phyloP scores from a whole-genome alignment of 2,329 filamentous ascomycete species.

The Achaetomium macrosporum region DNA sequence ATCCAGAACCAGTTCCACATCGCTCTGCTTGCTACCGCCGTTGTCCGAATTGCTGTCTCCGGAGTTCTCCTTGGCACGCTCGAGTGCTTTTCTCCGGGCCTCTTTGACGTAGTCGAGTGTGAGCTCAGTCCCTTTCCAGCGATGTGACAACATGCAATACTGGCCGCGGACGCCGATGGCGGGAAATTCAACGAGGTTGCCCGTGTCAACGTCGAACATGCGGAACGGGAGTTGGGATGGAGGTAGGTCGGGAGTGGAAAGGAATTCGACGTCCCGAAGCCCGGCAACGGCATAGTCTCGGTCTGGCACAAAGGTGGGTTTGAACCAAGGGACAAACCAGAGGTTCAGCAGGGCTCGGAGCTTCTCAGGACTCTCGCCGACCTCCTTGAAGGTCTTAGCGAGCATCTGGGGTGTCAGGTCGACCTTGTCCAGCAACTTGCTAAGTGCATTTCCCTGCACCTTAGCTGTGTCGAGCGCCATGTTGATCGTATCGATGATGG shows the following conservation, averaged over 20 bases:
- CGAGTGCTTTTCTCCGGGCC: constrained; percentile 19
- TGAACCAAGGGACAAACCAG: constrained; percentile 24
- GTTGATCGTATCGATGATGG: not conserved
- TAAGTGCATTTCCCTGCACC: not conserved
- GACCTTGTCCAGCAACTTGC: constrained; percentile 16
- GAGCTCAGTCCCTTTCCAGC: constrained; percentile 32
- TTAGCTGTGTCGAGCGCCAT: constrained; percentile 5
- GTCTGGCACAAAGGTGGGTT: constrained; percentile 23
- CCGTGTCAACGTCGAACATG: constrained; percentile 33
- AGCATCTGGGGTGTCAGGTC: constrained; percentile 21
- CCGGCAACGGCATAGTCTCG: constrained; percentile 8
- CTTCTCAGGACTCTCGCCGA: constrained; percentile 24
- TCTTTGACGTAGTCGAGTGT: constrained; percentile 26
- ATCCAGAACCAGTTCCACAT: constrained; percentile 15
- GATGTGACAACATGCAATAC: constrained; percentile 33
- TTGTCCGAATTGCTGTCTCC: not conserved
- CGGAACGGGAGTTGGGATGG: constrained; percentile 24
- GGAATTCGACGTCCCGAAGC: constrained; percentile 23
- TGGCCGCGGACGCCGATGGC: constrained; percentile 26
- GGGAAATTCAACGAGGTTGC: constrained; percentile 26
- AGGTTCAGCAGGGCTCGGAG: constrained; percentile 24
- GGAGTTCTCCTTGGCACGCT: constrained; percentile 1
- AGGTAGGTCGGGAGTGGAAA: constrained; percentile 15
- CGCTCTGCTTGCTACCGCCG: not conserved
- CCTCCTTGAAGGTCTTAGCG: constrained; percentile 19